phyloP scores from a whole-genome alignment of 148 eudicot species.

The Polygonum aviculare region DNA sequence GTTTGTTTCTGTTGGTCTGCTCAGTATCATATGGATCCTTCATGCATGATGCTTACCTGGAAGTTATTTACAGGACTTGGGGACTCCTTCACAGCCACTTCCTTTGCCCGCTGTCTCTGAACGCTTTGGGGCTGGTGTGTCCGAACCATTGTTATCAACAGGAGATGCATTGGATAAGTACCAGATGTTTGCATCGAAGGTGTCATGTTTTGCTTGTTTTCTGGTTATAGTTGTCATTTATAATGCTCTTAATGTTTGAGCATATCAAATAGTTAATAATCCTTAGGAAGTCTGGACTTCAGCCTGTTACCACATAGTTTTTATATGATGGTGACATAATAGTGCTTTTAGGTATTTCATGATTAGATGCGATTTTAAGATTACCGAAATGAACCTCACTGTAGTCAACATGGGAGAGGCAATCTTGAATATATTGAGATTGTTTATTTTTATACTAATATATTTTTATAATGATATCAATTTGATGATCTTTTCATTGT shows the following conservation, averaged over 20 bases:
- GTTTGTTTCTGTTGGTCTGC: constrained; percentile 21
- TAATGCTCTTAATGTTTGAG: neutral
- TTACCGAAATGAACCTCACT: neutral
- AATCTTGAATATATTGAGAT: constrained; percentile 14
- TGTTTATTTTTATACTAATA: too few relatives aligned
- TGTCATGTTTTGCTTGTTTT: constrained; percentile 10
- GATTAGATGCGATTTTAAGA: neutral
- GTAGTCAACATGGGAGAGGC: neutral
- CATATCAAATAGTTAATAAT: neutral
- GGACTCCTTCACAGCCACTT: constrained; percentile 33
- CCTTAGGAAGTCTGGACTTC: neutral
- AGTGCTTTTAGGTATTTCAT: neutral
- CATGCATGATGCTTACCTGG: constrained; percentile 14
- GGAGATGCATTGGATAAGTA: constrained; percentile 90
- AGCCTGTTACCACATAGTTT: neutral
- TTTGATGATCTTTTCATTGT: neutral
- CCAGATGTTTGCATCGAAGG: constrained; percentile 76
- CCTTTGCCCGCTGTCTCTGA: constrained; percentile 43
- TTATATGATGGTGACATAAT: neutral
- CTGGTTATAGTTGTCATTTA: neutral
- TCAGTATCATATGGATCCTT: neutral
- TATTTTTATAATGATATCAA: neutral
- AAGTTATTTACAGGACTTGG: constrained; percentile 45
- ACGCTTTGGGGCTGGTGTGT: constrained; percentile 27
- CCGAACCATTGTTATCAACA: constrained; percentile 69